Evolutionary conservation across 1,284 basidiomycete genomes (phyloP), one percentile per base, ranked within the genome.

Genomic region (Irpex sp.): DNA sequence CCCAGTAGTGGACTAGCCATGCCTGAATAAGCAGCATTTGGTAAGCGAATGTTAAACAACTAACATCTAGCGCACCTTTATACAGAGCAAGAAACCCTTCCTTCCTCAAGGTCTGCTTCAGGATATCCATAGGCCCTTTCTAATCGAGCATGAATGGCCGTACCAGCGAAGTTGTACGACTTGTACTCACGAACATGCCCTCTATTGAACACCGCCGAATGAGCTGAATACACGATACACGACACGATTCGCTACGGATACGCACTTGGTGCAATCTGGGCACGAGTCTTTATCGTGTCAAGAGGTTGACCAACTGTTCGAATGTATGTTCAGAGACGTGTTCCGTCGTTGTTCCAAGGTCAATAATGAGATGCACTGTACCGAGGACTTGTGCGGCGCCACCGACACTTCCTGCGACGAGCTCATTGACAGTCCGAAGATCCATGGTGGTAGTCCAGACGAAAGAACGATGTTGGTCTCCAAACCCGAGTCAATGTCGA

Each of bases 111-210:
- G 96, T 97, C 75, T 93, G 88, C 7, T 76, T 70, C 7, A 95
- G 77, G 65, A 97, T 94, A 72, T 97, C 95, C 85, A 94, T 89
- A 0, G 96, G 94, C 4, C 95, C 95, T 82, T 91, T 95, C 92
- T 95, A 81, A 62, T 38, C 40, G 15, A 11, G 15, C 40, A 44
- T 44, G 40, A 44, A 2, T 15, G 15, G 15, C 40, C 11, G 40
- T 44, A 11, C 11, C 40, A 5, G 8, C 40, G 40, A 44, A 44
- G 11, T 31, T 15, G 54, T 2, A 34, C 8, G 3, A 13, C 17
- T 56, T 36, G 4, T 36, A 84, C 89, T 80, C 74, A 92, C 92
- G 81, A 93, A 92, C 89, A 90, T 91, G 21, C 83, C 89, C 77
- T 85, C 91, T 93, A 64, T 36, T 31, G 60, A 48, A 51, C 26